Conservation (phyloP, 2,329 filamentous ascomycete genomes). For the Kalmusia sp. region DNA sequence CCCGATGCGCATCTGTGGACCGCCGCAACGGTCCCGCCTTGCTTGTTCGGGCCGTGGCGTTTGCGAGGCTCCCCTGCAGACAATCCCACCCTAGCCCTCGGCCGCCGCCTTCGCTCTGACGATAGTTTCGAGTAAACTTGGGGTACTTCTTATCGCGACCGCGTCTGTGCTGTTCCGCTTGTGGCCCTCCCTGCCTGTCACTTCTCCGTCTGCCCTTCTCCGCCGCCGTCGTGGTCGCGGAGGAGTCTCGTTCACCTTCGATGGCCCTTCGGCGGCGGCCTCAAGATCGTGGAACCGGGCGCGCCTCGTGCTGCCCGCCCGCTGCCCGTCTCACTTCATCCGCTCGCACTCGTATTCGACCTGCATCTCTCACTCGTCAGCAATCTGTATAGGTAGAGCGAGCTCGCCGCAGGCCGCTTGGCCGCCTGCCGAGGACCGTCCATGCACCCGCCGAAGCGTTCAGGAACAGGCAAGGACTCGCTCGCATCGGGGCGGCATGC, state of each 20-base stretch:
- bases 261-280: too few species aligned
- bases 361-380: constrained; percentile 3
- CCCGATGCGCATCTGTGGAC: neutral
- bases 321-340: neutral
- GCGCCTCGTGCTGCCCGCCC: neutral
- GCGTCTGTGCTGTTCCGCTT: neutral
- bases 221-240: neutral
- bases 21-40: constrained; percentile 4
- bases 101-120: neutral
- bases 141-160: constrained; percentile 1
- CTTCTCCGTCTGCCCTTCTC: neutral
- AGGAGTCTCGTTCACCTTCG: too few species aligned
- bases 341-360: neutral
- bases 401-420: neutral
- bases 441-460: neutral
- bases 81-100: neutral
- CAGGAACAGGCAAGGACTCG: neutral
- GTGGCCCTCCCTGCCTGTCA: too few species aligned
- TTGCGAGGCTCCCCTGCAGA: neutral
- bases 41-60: neutral
- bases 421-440: neutral
- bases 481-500: neutral
- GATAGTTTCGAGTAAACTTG: constrained; percentile 9
- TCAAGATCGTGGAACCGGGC: too few species aligned
- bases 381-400: too few species aligned